These are phyloP conservation scores for Gymnopus androsaceus DNA, from an alignment of 1,284 basidiomycete species.

Conservation along the genomic window DNA sequence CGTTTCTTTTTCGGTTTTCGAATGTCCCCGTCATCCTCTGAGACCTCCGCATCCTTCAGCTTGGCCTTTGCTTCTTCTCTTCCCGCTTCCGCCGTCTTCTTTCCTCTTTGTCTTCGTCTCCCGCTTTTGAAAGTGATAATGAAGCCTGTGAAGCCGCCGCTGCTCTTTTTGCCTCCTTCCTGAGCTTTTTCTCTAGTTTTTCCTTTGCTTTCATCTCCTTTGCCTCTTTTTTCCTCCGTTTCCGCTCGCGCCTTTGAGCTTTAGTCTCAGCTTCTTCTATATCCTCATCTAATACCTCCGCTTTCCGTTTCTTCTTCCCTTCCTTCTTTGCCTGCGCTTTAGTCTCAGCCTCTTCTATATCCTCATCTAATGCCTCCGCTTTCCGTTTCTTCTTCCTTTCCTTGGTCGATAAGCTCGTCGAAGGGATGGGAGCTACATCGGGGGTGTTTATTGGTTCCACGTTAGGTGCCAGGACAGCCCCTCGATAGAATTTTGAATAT, in stretches of 20 bases:
- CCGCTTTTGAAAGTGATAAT: not conserved
- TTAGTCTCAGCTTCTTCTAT: conserved; percentile 6
- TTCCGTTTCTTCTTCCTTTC: conserved; percentile 18
- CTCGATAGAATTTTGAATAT: conserved; percentile 82
- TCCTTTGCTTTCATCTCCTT: conserved; percentile 11
- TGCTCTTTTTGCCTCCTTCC: not conserved
- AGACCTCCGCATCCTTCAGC: no score
- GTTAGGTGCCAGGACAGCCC: conserved; percentile 61
- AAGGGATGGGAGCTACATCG: not conserved
- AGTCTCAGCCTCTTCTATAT: conserved; percentile 14
- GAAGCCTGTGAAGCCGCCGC: not conserved
- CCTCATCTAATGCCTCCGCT: not conserved
- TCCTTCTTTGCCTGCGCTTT: conserved; percentile 17
- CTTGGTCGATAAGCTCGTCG: not conserved
- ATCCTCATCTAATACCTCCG: not conserved
- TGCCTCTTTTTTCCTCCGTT: conserved; percentile 10
- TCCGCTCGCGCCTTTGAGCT: conserved; percentile 11
- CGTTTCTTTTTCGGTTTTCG: conserved; percentile 3
- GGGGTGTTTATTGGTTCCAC: not conserved
- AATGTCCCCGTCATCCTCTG: not conserved
- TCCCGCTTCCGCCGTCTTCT: conserved; percentile 11
- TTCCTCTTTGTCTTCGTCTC: not conserved
- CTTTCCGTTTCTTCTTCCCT: conserved; percentile 19
- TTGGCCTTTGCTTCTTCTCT: not conserved
- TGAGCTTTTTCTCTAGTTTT: not conserved